Evolutionary conservation across 306 rosid genomes (phyloP).

Genomic region (Nissolia schottii): DNA sequence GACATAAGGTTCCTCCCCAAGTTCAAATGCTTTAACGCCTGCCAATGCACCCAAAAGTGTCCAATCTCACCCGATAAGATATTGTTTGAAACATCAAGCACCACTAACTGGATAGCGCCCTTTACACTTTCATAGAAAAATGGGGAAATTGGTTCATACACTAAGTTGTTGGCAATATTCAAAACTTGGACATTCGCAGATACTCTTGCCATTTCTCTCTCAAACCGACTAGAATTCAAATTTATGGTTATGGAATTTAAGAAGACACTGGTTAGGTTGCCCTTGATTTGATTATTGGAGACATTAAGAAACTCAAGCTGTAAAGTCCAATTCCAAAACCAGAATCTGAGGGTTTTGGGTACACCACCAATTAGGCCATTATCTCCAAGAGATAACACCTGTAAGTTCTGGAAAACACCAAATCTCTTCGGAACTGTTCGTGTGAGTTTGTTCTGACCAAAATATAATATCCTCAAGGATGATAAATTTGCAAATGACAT

Average conservation of each 20-base stretch:
- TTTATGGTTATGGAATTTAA: slow-evolving; percentile 19
- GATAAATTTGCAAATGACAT: slow-evolving; percentile 21
- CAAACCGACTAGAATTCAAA: slow-evolving; percentile 19
- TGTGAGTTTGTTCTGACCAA: slow-evolving; percentile 1
- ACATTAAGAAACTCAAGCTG: slow-evolving; percentile 17
- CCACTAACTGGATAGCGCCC: background rate
- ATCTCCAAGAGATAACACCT: slow-evolving; percentile 3
- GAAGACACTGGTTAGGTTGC: slow-evolving; percentile 13
- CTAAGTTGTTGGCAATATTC: slow-evolving; percentile 20
- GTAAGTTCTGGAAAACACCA: background rate
- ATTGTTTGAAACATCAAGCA: slow-evolving; percentile 29
- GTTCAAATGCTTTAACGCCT: slow-evolving; percentile 30
- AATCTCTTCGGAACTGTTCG: slow-evolving; percentile 16
- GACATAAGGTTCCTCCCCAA: slow-evolving; percentile 28
- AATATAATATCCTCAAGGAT: slow-evolving; percentile 9
- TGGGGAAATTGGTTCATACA: slow-evolving; percentile 14
- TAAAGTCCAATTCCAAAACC: slow-evolving; percentile 33
- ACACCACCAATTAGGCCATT: slow-evolving; percentile 3
- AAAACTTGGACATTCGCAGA: slow-evolving; percentile 12
- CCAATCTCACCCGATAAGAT: slow-evolving; percentile 20
- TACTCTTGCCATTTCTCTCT: slow-evolving; percentile 20
- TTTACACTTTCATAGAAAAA: slow-evolving; percentile 13
- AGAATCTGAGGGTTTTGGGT: background rate
- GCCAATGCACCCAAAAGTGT: slow-evolving; percentile 31
- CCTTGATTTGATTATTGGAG: slow-evolving; percentile 23